Percentiles rank a stretch among this genome's conserved stretches.
phyloP scores from a whole-genome alignment of 495 filamentous ascomycete genomes.

The Aspergillus coremiiformis region DNA sequence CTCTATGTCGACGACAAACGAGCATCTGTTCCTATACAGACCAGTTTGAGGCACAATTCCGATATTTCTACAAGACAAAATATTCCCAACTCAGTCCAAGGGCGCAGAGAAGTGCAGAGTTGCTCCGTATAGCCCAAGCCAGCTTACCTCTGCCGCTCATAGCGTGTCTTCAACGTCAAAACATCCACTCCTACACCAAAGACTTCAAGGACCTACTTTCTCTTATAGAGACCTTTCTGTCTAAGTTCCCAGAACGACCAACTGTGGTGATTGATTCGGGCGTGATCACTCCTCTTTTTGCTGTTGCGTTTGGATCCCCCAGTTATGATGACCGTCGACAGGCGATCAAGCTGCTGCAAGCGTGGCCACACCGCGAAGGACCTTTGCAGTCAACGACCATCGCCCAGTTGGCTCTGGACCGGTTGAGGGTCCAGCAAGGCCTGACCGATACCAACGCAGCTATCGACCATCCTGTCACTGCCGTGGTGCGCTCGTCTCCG shows the following conservation, averaged over 20 bases:
- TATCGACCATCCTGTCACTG: too few species aligned
- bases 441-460: too few species aligned
- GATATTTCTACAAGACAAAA: background rate
- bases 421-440: too few species aligned
- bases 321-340: background rate
- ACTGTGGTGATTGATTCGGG: background rate
- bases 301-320: background rate
- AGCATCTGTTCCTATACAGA: background rate
- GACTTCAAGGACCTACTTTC: too few species aligned
- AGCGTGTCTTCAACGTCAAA: background rate
- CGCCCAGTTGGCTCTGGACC: too few species aligned
- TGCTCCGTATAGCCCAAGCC: background rate
- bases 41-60: background rate
- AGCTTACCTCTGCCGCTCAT: background rate
- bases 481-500: too few species aligned
- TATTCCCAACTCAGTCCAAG: background rate
- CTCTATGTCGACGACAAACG: too few species aligned
- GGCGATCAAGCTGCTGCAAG: background rate
- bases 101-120: background rate
- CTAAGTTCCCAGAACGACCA: too few species aligned
- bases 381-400: too few species aligned
- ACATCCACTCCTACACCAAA: background rate
- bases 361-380: background rate
- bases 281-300: background rate
- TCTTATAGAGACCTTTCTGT: too few species aligned